A percentile compares a stretch with the other conserved stretches of the same genome.
phyloP scores from a whole-genome alignment of 1,284 basidiomycete genomes.

The Ceratobasidium sp. region DNA sequence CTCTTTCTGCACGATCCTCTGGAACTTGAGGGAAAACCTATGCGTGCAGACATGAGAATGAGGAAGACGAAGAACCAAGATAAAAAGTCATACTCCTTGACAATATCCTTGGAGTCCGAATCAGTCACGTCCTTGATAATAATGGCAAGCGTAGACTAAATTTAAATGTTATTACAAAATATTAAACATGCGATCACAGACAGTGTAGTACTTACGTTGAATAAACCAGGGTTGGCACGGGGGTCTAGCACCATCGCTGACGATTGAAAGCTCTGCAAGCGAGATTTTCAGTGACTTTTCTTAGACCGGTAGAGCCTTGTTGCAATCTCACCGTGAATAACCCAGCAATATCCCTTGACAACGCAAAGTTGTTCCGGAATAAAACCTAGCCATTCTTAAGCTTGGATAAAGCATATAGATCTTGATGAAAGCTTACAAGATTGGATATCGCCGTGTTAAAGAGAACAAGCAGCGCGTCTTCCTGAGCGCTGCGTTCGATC shows the following conservation, averaged over 20 bases:
- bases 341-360: constrained; percentile 58
- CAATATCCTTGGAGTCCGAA: constrained; percentile 66
- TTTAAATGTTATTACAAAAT: background rate
- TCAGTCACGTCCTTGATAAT: constrained; percentile 76
- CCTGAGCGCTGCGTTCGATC: constrained; percentile 70
- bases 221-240: constrained; percentile 65
- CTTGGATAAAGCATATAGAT: background rate
- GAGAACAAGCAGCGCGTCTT: constrained; percentile 69
- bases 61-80: background rate
- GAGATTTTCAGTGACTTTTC: constrained; percentile 46
- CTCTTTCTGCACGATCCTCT: constrained; percentile 67
- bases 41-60: background rate
- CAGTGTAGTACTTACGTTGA: constrained; percentile 51
- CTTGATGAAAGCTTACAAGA: constrained; percentile 49
- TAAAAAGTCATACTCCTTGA: constrained; percentile 52
- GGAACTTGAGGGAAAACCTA: constrained; percentile 66
- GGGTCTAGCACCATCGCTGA: constrained; percentile 69
- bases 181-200: background rate
- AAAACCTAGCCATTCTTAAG: constrained; percentile 54
- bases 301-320: background rate
- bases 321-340: constrained; percentile 56
- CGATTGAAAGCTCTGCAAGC: constrained; percentile 69
- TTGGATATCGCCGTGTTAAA: constrained; percentile 75
- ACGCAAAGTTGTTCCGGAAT: constrained; percentile 55
- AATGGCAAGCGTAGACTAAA: constrained; percentile 65